A percentile compares a stretch with the other conserved stretches of the same genome.
Conservation (phyloP, 345 rosid genomes). For the Stellera chamaejasme region DNA sequence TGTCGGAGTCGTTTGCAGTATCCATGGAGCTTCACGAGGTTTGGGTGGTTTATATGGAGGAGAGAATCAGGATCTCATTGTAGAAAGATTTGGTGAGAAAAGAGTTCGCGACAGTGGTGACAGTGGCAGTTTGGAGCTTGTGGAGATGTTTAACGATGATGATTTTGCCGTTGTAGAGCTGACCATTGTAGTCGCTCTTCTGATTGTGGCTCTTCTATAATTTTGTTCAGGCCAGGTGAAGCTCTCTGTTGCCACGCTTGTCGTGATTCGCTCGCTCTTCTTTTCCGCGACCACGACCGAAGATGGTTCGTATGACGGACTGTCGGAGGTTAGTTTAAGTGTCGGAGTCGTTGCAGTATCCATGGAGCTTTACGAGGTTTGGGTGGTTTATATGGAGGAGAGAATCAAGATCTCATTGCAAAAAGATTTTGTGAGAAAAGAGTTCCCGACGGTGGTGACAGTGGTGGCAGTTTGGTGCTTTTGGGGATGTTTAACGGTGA, state of each 20-base stretch:
- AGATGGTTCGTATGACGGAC: no score
- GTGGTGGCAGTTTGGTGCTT: constrained; percentile 38
- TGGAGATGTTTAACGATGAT: constrained; percentile 88
- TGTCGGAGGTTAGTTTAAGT: no score
- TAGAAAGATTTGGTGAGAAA: constrained; percentile 72
- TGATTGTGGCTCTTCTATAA: no score
- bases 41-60: constrained; percentile 73
- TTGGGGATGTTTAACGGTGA: constrained; percentile 86
- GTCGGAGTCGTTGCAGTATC: constrained; percentile 44
- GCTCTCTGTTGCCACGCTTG: no score
- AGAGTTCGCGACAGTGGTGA: constrained; percentile 35
- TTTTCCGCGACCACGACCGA: no score
- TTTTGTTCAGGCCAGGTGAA: no score
- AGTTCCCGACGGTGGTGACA: constrained; percentile 34
- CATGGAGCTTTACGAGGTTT: constrained; percentile 84
- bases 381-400: constrained; percentile 67
- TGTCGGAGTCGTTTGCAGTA: constrained; percentile 40
- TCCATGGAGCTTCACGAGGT: constrained; percentile 87
- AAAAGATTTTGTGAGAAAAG: constrained; percentile 63
- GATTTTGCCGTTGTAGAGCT: constrained; percentile 54
- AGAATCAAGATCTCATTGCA: constrained; percentile 89
- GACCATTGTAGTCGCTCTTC: no score
- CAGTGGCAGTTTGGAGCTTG: constrained; percentile 38
- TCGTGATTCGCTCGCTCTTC: no score
- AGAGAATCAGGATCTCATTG: constrained; percentile 82